Evolutionary conservation across 305 asterid species (phyloP).

Genomic region (Fraxinus paxiana): DNA sequence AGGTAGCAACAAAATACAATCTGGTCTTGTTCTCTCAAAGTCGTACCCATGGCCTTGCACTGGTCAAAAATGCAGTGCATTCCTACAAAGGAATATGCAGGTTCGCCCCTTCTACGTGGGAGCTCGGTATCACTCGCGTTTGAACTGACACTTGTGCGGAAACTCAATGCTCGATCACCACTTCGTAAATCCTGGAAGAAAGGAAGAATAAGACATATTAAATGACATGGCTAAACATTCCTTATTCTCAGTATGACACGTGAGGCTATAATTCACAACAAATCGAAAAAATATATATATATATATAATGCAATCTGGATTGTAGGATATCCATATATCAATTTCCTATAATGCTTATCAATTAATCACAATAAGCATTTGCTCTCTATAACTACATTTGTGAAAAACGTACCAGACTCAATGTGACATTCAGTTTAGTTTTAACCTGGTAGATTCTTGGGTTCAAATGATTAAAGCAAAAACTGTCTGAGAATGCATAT

Average conservation of each 20-base stretch:
- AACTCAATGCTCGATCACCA: constrained; percentile 61
- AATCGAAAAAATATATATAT: not conserved
- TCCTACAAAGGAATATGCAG: constrained; percentile 94
- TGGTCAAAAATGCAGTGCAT: constrained; percentile 98
- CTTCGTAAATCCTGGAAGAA: constrained; percentile 53
- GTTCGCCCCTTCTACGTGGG: constrained; percentile 72
- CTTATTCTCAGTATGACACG: not conserved
- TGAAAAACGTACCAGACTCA: not conserved
- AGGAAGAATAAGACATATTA: constrained; percentile 18
- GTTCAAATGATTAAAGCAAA: not conserved
- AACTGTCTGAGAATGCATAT: not conserved
- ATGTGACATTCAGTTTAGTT: not conserved
- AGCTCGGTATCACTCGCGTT: constrained; percentile 58
- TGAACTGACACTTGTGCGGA: constrained; percentile 61
- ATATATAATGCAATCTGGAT: not conserved
- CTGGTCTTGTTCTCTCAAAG: constrained; percentile 21
- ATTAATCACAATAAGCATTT: not conserved
- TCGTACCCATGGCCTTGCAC: constrained; percentile 94
- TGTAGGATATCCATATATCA: not conserved
- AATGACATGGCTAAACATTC: constrained; percentile 2
- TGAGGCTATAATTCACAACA: constrained; percentile 6
- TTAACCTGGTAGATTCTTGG: not conserved
- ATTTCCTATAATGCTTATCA: constrained; percentile 1
- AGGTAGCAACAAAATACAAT: constrained; percentile 8
- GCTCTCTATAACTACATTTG: not conserved